Evolutionary conservation across 306 rosid genomes (phyloP), one percentile per base, ranked within the genome.

Genomic region (Elaeagnus macrophylla): DNA sequence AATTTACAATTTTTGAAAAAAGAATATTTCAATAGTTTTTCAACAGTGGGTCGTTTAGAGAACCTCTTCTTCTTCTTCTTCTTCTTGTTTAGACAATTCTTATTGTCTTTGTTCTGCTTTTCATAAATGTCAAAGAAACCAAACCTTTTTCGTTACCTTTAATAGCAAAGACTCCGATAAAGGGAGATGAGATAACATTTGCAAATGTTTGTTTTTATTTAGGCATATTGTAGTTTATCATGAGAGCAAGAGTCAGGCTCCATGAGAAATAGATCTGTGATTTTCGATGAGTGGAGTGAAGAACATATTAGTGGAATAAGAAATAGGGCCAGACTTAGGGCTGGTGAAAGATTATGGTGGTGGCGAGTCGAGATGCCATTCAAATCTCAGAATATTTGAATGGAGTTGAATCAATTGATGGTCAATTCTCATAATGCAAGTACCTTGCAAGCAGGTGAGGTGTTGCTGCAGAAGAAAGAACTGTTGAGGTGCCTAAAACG

Each of bases 391-490:
- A 73, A 65, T 55, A 72, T 82, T n/a, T 75, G 95, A 0, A 50
- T 76, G 69, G 82, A 75, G 54, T 62, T 86, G 75, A 80, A 77
- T 70, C 75, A 82, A 18, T 65, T 82, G 65, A 73, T 84, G 82
- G 87, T 73, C 65, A 73, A 77, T 75, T 72, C 89, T 54, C 78
- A 77, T 37, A 67, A 77, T 72, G 74, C 77, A 43, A 59, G 53
- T 54, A 67, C 74, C n/a, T 74, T 83, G 32, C 96, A 78, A 69
- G 74, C 94, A 0, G 95, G 96, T 48, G 99, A 93, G 76, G 96
- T 56, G 84, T 77, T 44, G 76, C 86, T 1, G 85, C 89, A 7
- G 96, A 81, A 71, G 94, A 70, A 54, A 77, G 96, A 62, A 54
- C 46, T 44, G 80, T 51, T 51, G 88, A 59, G 44, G 69, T 53